Base-by-base conservation (phyloP, 129 eudicot species). In the Flaveria brownii region DNA sequence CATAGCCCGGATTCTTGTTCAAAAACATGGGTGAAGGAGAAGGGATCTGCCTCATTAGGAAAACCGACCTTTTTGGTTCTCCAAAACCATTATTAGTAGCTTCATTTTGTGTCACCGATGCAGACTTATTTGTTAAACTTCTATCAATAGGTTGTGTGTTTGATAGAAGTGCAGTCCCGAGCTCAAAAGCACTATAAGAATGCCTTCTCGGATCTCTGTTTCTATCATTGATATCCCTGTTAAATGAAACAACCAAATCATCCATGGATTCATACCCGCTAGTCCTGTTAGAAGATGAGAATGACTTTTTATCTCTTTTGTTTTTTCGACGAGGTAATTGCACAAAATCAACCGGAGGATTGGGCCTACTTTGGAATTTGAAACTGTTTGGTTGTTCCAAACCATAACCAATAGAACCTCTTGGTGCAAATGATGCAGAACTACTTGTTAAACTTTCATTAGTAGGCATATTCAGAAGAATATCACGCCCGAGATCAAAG, bases 381-480 rank as follows among this genome's bases (percentile, higher is more conserved):
- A 71, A 28, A 62, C 11, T 73, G 30, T 65, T 64, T 14, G 74
- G 78, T 42, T 79, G 73, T 63, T 10, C 68, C 6, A 41, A 51
- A 52, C 42, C 41, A 9, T 41, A 73, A 45, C 68, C 41, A 55
- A 14, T 17, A 73, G 78, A 73, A 64, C 61, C 74, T 39, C 36
- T 25, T 73, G 47, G 83, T 64, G 73, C 42, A 3, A 23, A 79
- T 15, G 65, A 51, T 25, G 59, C 14, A 26, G 74, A 65, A 65
- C 13, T 45, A 18, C 16, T 73, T 25, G 62, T 54, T 43, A 73
- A 28, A 80, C 74, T 22, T 73, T 73, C 83, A 22, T 73, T 51
- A 43, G 15, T 57, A 43, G 83, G 83, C 79, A 67, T 73, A 26
- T 73, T 73, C 2, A 73, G 30, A 65, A 80, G 74, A 73, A 80